phyloP scores from a whole-genome alignment of 192 early-diverging fungal species.

The Coemansia reversa region DNA sequence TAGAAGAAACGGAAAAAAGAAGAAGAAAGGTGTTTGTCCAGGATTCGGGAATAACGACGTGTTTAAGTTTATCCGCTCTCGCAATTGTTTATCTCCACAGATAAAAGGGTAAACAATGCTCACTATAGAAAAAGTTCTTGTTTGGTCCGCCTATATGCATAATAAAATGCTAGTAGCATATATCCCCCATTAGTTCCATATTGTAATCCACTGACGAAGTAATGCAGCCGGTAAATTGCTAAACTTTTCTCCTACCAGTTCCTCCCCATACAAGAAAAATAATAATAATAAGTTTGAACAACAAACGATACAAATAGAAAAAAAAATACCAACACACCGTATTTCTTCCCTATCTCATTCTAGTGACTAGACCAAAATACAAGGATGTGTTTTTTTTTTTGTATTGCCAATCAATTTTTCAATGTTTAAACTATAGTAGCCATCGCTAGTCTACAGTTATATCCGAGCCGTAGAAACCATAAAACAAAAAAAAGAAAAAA shows the following conservation, averaged over 20 bases:
- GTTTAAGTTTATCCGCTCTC: constrained; percentile 2
- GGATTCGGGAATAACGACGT: neutral
- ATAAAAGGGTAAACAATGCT: constrained; percentile 5
- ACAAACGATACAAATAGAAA: constrained; percentile 3
- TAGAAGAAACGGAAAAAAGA: neutral
- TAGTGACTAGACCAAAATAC: neutral
- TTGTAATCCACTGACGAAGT: neutral
- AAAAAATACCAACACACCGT: neutral
- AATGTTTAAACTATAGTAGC: neutral
- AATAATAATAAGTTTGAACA: neutral
- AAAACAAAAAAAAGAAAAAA: neutral
- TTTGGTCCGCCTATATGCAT: neutral
- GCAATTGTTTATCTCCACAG: constrained; percentile 2
- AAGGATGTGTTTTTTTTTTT: constrained; percentile 1
- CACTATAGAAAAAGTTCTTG: neutral
- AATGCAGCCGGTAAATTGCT: neutral
- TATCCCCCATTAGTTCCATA: neutral
- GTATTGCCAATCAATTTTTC: neutral
- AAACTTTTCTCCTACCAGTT: neutral
- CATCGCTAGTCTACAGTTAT: neutral
- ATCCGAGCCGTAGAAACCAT: neutral
- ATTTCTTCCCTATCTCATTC: too few relatives aligned
- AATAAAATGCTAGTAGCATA: neutral
- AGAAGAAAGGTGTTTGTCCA: neutral
- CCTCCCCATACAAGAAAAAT: neutral